These are phyloP conservation scores for Crotalaria pallida DNA, from an alignment of 306 rosid genomes.

Conservation along the genomic window DNA sequence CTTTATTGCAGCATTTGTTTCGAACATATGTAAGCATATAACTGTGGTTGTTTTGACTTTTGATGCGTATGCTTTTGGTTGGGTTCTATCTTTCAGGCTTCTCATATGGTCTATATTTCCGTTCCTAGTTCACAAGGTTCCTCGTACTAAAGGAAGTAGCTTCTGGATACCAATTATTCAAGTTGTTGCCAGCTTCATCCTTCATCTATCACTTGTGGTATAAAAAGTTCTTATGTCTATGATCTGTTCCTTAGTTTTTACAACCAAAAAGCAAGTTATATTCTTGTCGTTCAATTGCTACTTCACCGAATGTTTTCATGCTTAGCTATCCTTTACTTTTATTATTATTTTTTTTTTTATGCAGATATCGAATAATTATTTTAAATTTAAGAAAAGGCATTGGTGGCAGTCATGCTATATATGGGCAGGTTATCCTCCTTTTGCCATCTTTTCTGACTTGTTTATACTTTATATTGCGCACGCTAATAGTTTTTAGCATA, in stretches of 20 bases:
- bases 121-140: slow-evolving; percentile 66
- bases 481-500: slow-evolving; percentile 8
- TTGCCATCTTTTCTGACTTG: slow-evolving; percentile 5
- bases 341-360: too few relatives aligned
- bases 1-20: background rate
- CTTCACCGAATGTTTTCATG: background rate
- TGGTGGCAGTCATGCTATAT: slow-evolving; percentile 87
- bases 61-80: background rate
- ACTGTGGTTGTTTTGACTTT: background rate
- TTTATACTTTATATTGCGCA: background rate
- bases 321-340: background rate
- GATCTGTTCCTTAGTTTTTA: background rate
- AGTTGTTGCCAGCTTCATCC: slow-evolving; percentile 84
- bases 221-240: slow-evolving; percentile 19
- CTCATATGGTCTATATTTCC: slow-evolving; percentile 59
- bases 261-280: background rate
- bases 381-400: slow-evolving; percentile 52
- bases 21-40: background rate
- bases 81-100: slow-evolving; percentile 57
- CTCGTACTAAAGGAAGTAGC: slow-evolving; percentile 78
- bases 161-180: slow-evolving; percentile 92
- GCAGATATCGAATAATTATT: slow-evolving; percentile 52
- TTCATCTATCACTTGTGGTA: slow-evolving; percentile 79
- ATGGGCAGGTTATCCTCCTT: slow-evolving; percentile 71
- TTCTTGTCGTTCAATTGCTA: background rate